Evolutionary conservation across 1,284 basidiomycete genomes (phyloP), one percentile per base, ranked within the genome.

Genomic region (Rhodotorula mucilaginosa): DNA sequence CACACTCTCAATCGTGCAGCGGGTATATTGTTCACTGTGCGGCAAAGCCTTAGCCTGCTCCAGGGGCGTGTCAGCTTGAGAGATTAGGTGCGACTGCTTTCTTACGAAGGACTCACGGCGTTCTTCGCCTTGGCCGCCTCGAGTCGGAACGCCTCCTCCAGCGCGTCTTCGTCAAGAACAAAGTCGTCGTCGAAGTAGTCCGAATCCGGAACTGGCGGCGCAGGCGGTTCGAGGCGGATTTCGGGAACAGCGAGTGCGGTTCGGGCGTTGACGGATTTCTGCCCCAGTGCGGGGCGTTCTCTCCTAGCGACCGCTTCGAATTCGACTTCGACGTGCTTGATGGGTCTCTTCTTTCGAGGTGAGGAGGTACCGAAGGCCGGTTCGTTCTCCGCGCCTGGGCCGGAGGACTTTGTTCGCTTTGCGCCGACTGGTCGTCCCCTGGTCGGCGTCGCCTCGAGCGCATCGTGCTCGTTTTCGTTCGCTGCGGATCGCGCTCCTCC

Each of bases 151-250:
- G 48, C 67, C 21, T 13, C 69, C 19, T 77, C 74, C 76, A 73
- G 77, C 19, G 75, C 71, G 19, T 76, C 65, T 0, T 69, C 77
- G 1, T 72, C 69, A 23, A 74, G 46, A 12, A 58, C 68, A n/a
- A 67, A 62, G n/a, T 78, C 75, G 56, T 65, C 72, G 26, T 29
- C 61, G 1, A 61, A 60, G 13, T 26, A 58, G 12, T 16, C 26
- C n/a, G 12, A 49, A 18, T 60, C 58, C 3, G 26, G 16, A 44
- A 44, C 8, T 23, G n/a, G 18, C 29, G 13, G 26, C n/a, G 8
- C 21, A 13, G 39, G 39, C 2, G 39, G 39, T 44, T 44, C 39
- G 39, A 44, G 39, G 39, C 39, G 39, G 39, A 13, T 44, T 44
- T 60, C 58, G 16, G 26, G 16, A 44, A 44, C 39, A 26, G n/a